Conservation (phyloP, 192 early-diverging fungal species). For the Jimgerdemannia flammicorona region DNA sequence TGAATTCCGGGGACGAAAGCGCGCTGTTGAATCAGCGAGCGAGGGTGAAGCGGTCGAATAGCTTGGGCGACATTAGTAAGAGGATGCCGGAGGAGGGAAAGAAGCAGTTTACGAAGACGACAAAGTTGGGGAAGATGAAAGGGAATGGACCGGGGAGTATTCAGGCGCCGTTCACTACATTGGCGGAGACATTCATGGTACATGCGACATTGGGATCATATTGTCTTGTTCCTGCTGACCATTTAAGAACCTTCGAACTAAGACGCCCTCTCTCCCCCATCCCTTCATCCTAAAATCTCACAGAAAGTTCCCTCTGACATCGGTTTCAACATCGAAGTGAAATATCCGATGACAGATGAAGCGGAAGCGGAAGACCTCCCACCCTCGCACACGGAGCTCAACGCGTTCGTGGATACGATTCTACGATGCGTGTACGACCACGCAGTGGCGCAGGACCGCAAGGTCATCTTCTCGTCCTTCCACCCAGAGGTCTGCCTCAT, state of each 20-base stretch:
- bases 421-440: constrained; percentile 70
- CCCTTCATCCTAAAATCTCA: not conserved
- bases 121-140: constrained; percentile 49
- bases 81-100: constrained; percentile 4
- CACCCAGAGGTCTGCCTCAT: constrained; percentile 86
- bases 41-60: constrained; percentile 40
- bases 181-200: constrained; percentile 72
- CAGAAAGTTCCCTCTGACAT: constrained; percentile 66
- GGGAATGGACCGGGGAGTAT: constrained; percentile 80
- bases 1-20: not conserved
- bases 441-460: constrained; percentile 46
- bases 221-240: not conserved
- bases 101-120: constrained; percentile 15
- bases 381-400: constrained; percentile 62
- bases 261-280: not conserved
- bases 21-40: not conserved
- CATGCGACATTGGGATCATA: constrained; percentile 3
- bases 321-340: constrained; percentile 95
- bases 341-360: constrained; percentile 93
- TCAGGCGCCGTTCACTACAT: constrained; percentile 83
- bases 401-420: constrained; percentile 83
- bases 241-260: not conserved
- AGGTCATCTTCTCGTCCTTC: constrained; percentile 91
- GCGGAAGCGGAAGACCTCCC: constrained; percentile 69
- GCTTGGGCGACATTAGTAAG: constrained; percentile 32